These are phyloP conservation scores for Thalassiosira hispida DNA, from an alignment of 352 stramenopile species.

Conservation along the genomic window DNA sequence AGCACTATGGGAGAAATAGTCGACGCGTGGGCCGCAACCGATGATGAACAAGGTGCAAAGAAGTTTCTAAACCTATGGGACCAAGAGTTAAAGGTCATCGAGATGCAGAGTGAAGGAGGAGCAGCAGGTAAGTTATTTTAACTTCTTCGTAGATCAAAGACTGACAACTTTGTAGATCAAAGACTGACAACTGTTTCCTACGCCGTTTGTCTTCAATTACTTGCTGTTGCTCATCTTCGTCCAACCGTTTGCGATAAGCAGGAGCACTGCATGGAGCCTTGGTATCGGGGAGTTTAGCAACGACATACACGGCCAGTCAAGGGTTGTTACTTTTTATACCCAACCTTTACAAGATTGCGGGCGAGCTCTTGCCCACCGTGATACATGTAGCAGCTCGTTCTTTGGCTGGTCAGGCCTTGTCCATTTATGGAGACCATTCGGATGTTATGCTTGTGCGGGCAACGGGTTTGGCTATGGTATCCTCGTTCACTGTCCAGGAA, in stretches of 20 bases:
- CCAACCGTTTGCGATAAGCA: no score
- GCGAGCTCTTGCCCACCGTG: constrained; percentile 85
- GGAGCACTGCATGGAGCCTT: constrained; percentile 78
- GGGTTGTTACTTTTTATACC: constrained; percentile 91
- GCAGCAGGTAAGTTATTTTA: no score
- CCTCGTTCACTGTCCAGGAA: constrained; percentile 88
- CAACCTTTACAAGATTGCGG: constrained; percentile 94
- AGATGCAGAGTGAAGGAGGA: constrained; percentile 82
- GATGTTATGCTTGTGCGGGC: constrained; percentile 92
- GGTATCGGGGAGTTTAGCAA: constrained; percentile 88
- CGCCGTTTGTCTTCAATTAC: no score
- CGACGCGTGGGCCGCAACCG: constrained; percentile 65
- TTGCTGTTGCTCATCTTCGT: no score
- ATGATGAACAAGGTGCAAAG: constrained; percentile 54
- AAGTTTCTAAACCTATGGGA: constrained; percentile 74
- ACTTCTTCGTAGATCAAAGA: no score
- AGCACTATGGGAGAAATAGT: constrained; percentile 79
- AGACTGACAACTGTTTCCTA: no score
- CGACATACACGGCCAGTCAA: constrained; percentile 90
- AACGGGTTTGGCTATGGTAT: constrained; percentile 90
- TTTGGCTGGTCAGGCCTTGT: constrained; percentile 73
- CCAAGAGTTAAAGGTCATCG: constrained; percentile 76
- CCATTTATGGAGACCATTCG: constrained; percentile 87
- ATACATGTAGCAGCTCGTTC: constrained; percentile 90
- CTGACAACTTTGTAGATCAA: no score